Evolutionary conservation across 306 rosid genomes (phyloP).

Genomic region (Malus sieversii): DNA sequence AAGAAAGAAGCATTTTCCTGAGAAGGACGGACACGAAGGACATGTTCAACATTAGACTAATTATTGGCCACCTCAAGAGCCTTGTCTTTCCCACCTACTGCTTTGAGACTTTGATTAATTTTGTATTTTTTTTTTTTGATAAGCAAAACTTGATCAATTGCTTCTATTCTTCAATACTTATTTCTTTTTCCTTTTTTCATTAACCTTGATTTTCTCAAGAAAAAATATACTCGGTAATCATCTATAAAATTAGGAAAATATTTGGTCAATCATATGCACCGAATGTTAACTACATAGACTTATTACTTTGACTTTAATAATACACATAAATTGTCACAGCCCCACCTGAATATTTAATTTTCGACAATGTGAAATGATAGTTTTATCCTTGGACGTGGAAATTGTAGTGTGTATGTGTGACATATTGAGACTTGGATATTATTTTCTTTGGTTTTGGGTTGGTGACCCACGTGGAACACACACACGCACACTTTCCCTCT

Average conservation of each 20-base stretch:
- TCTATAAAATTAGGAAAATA: background rate
- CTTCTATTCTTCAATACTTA: constrained; percentile 27
- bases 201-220: background rate
- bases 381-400: no score
- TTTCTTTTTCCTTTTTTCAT: no score
- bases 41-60: background rate
- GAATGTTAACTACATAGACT: background rate
- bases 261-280: background rate
- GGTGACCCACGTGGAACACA: no score
- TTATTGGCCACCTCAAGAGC: constrained; percentile 20
- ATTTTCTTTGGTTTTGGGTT: accelerated
- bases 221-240: background rate
- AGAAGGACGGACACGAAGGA: background rate
- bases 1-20: background rate
- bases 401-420: no score
- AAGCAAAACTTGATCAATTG: constrained; percentile 26
- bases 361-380: no score
- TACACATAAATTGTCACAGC: background rate
- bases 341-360: no score
- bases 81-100: constrained; percentile 50
- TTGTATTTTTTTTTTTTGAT: background rate
- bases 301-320: no score
- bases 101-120: constrained; percentile 21
- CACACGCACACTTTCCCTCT: no score
- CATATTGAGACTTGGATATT: no score